Base-by-base conservation (phyloP, 768 basidiomycete genomes). In the Suillus brevipes region DNA sequence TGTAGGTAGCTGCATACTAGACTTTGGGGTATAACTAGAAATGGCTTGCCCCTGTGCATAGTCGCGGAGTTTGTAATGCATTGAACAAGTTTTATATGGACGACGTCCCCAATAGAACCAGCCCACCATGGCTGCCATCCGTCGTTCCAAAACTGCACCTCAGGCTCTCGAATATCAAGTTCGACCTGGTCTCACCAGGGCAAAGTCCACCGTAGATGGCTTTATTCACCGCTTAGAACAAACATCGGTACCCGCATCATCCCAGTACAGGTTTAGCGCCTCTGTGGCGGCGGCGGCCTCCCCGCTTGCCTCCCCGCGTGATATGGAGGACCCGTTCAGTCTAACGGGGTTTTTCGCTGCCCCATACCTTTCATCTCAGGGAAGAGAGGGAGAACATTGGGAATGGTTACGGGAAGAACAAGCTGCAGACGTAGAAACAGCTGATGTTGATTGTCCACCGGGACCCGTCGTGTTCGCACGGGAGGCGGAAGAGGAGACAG, bases 341-440 rank as follows among this genome's bases (percentile, higher is more conserved):
- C 75, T 86, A 63, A 71, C 73, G 38, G 79, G 79, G 10, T 85
- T 85, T 75, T 85, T 84, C 71, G 84, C 85, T 6, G 66, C 69
- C 5, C 68, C 80, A 12, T 67, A 67, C 49, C 64, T 70, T 28
- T 70, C 61, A 50, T 61, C 43, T 60, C 71, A 45, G 47, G 25
- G 62, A 69, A 63, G 37, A 55, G 73, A 73, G 34, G 74, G 71
- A 28, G 73, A 75, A 61, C 74, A 76, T 65, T 83, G 82, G 81
- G 67, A 70, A 42, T 85, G 84, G 85, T 69, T 82, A 70, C 71
- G 71, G 64, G 65, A 72, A 38, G 73, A 72, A 20, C 74, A 77
- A 50, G 25, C 23, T 36, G 34, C 34, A 36, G 34, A 36, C 1
- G 34, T 36, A 36, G 34, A 16, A 43, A 69, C 72, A 43, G n/a